Evolutionary conservation across 331 rosid genomes (phyloP).

Genomic region (Phaseolus coccineus): DNA sequence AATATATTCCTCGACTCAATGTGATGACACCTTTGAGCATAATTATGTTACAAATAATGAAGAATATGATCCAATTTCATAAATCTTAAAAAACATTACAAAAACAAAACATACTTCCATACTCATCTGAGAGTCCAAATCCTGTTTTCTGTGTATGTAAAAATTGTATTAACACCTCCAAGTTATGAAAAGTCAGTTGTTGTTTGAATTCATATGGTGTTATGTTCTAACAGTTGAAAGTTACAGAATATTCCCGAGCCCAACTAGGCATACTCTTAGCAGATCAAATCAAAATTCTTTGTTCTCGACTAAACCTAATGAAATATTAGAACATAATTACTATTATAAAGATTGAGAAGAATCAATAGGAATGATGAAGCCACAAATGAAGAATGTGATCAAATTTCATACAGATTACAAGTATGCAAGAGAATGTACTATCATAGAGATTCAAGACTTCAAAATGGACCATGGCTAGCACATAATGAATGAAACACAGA

Average conservation of each 20-base stretch:
- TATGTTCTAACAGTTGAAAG: slow-evolving; percentile 4
- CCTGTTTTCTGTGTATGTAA: slow-evolving; percentile 7
- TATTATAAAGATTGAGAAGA: slow-evolving; percentile 10
- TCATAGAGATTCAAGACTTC: slow-evolving; percentile 26
- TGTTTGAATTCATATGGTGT: not conserved
- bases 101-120: not conserved
- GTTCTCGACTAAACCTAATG: not conserved
- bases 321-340: not conserved
- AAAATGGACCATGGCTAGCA: slow-evolving; percentile 23
- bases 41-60: slow-evolving; percentile 25
- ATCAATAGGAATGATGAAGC: not conserved
- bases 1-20: not conserved
- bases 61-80: not conserved
- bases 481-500: slow-evolving; percentile 25
- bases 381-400: slow-evolving; percentile 11
- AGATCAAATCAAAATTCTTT: slow-evolving; percentile 31
- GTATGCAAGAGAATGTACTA: slow-evolving; percentile 4
- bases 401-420: not conserved
- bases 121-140: not conserved
- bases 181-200: not conserved
- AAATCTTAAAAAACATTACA: not conserved
- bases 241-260: slow-evolving; percentile 7
- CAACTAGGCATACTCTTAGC: slow-evolving; percentile 1
- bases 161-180: slow-evolving; percentile 12
- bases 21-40: not conserved